phyloP scores from a whole-genome alignment of 2,329 filamentous ascomycete genomes.

The Alternaria gansuensis region DNA sequence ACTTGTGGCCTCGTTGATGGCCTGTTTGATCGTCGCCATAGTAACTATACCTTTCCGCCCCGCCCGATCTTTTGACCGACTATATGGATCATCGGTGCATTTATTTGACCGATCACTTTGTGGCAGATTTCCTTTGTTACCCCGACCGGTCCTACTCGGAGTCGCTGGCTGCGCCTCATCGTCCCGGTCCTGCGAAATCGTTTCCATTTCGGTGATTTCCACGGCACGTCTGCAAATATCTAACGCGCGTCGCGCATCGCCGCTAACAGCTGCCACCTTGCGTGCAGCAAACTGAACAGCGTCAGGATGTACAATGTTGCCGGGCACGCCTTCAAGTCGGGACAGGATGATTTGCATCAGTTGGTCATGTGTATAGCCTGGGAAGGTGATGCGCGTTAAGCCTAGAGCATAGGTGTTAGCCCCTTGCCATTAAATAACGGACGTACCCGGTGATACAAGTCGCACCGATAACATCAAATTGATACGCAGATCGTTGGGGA shows the following conservation, averaged over 20 bases:
- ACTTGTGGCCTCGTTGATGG: conserved; percentile 93
- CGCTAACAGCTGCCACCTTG: conserved; percentile 95
- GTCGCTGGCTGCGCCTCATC: conserved; percentile 62
- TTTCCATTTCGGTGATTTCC: conserved; percentile 86
- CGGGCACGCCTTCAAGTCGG: conserved; percentile 86
- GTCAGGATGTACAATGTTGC: conserved; percentile 88
- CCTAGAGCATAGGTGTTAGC: conserved; percentile 57
- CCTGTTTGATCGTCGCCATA: conserved; percentile 90
- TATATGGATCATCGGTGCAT: conserved; percentile 34
- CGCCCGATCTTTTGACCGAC: conserved; percentile 38
- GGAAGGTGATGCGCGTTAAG: conserved; percentile 93
- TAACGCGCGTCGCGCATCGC: conserved; percentile 88
- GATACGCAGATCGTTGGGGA: conserved; percentile 25
- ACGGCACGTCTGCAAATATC: conserved; percentile 96
- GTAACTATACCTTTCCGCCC: conserved; percentile 71
- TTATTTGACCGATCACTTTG: conserved; percentile 30
- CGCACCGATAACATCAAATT: conserved; percentile 32
- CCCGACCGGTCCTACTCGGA: conserved; percentile 66
- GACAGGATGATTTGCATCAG: conserved; percentile 97
- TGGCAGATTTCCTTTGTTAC: conserved; percentile 44
- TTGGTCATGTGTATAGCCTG: conserved; percentile 96
- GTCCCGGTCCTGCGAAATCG: conserved; percentile 43
- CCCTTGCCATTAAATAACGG: conserved; percentile 32
- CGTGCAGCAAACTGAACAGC: conserved; percentile 95
- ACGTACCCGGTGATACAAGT: conserved; percentile 26